Base-by-base conservation (phyloP, 305 asterid genomes). In the Fraxinus greggii region DNA sequence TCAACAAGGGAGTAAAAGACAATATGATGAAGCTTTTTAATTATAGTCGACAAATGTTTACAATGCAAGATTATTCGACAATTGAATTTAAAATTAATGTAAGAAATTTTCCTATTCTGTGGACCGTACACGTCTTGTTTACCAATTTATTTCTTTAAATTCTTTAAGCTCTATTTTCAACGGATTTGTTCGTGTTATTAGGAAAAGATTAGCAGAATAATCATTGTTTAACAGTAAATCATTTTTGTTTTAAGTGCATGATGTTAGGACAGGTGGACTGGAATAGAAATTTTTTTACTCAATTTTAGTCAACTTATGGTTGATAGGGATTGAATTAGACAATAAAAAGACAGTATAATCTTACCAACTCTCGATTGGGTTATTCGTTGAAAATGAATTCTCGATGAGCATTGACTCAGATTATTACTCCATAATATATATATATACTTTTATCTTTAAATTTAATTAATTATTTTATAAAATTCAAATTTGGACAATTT, bases 391-490 rank as follows among this genome's bases (percentile, higher is more conserved):
- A 23, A 63, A 63, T 21, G 5, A 26, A 63, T 63, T 3, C 84
- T 28, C 85, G 83, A 38, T 75, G 81, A 2, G 89, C 84, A 36
- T 36, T 7, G 42, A 7, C 48, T 38, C 45, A 36, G 8, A 36
- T 36, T 36, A 8, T 36, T 36, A 36, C 45, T 36, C 45, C 3
- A 8, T 1, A 3, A 38, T 9, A 38, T 38, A 38, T 9, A 38
- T 38, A 38, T 38, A 38, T 38, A 7, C 12, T 38, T 38, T 7
- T 1, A 7, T 38, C 8, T 12, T 38, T 2, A 38, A 13, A 0
- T 38, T 38, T 7, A 7, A 8, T 38, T 38, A 38, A 38, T 8
- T 38, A 38, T 38, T 38, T 38, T 38, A 38, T 38, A 38, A 38
- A 38, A 38, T 38, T 38, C 45, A 38, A 38, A 0, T 38, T 38